Percentiles rank a stretch among this genome's conserved stretches.
phyloP scores from a whole-genome alignment of 2,329 filamentous ascomycete genomes.

The Claviceps sorghi region DNA sequence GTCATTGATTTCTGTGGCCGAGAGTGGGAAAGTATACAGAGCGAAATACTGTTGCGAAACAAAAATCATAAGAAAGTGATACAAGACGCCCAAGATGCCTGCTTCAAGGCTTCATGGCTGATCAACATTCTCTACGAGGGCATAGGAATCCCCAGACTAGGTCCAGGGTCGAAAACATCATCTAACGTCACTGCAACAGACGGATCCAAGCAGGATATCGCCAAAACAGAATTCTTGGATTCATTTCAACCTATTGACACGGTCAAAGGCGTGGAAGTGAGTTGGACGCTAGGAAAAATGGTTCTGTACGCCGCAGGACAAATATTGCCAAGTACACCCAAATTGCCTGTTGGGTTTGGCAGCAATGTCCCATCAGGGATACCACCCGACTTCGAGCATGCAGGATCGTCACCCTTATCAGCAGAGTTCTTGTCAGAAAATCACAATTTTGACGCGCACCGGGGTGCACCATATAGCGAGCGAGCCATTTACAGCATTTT shows the following conservation, averaged over 20 bases:
- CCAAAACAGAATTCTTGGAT: conserved; percentile 62
- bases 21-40: conserved; percentile 64
- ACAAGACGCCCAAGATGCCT: conserved; percentile 69
- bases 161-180: conserved; percentile 48
- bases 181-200: conserved; percentile 57
- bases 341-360: conserved; percentile 78
- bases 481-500: background rate
- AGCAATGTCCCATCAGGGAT: conserved; percentile 56
- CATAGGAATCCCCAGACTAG: conserved; percentile 79
- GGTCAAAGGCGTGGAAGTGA: conserved; percentile 81
- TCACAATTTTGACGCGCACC: conserved; percentile 18
- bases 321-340: conserved; percentile 45
- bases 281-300: conserved; percentile 96
- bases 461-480: background rate
- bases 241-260: conserved; percentile 89
- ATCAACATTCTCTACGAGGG: conserved; percentile 94
- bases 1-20: conserved; percentile 75
- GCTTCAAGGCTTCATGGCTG: conserved; percentile 96
- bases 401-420: conserved; percentile 40
- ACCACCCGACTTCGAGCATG: conserved; percentile 70
- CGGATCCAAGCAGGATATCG: conserved; percentile 44
- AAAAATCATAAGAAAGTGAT: conserved; percentile 66
- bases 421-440: conserved; percentile 24
- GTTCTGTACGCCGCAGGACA: conserved; percentile 87
- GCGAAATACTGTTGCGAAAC: conserved; percentile 48